phyloP scores from a whole-genome alignment of 345 rosid genomes.

The Corchorus olitorius region DNA sequence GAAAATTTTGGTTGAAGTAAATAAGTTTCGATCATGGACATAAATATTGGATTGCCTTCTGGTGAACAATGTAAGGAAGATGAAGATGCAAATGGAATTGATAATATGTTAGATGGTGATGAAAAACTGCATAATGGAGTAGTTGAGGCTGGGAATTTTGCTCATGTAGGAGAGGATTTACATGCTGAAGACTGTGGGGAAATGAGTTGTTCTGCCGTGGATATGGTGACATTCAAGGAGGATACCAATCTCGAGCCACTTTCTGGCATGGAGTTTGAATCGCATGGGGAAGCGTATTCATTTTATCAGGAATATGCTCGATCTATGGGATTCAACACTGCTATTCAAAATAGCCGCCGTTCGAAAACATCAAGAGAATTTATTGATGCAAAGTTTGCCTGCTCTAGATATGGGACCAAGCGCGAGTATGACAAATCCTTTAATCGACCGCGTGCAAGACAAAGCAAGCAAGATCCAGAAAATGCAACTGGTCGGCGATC shows the following conservation, averaged over 20 bases:
- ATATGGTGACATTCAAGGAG: slow-evolving; percentile 38
- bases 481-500: slow-evolving; percentile 56
- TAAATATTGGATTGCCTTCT: slow-evolving; percentile 68
- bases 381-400: slow-evolving; percentile 77
- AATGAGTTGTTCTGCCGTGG: slow-evolving; percentile 31
- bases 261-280: slow-evolving; percentile 69
- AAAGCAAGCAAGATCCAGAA: slow-evolving; percentile 59
- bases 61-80: slow-evolving; percentile 61
- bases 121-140: slow-evolving; percentile 45
- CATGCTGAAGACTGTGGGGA: slow-evolving; percentile 39
- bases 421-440: slow-evolving; percentile 64
- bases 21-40: slow-evolving; percentile 39
- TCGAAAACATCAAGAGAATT: slow-evolving; percentile 68
- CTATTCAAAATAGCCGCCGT: slow-evolving; percentile 69
- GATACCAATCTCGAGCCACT: slow-evolving; percentile 59
- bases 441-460: slow-evolving; percentile 61
- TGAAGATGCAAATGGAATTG: slow-evolving; percentile 51
- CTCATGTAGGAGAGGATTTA: slow-evolving; percentile 39
- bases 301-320: slow-evolving; percentile 77
- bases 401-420: slow-evolving; percentile 72
- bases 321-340: slow-evolving; percentile 65
- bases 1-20: slow-evolving; percentile 4
- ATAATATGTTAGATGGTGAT: slow-evolving; percentile 43
- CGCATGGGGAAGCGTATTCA: slow-evolving; percentile 65
- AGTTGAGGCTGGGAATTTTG: slow-evolving; percentile 38